phyloP scores from a whole-genome alignment of 1,284 basidiomycete species.

The Leccinum fallax region DNA sequence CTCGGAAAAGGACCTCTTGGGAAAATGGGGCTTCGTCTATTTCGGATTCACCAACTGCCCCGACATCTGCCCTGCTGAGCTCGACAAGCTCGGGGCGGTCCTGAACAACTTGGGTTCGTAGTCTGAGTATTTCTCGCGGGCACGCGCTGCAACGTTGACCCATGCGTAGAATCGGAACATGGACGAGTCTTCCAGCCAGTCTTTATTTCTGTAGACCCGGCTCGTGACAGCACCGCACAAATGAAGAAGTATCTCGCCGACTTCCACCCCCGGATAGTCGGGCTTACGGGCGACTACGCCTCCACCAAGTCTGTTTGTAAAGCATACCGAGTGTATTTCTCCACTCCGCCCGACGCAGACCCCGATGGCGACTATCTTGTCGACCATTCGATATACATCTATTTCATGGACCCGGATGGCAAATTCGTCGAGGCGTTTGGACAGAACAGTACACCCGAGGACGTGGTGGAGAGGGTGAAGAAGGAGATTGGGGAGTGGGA shows the following conservation, averaged over 20 bases:
- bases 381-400: slow-evolving; percentile 97
- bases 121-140: not conserved
- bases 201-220: slow-evolving; percentile 96
- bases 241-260: slow-evolving; percentile 70
- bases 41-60: slow-evolving; percentile 98
- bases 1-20: slow-evolving; percentile 83
- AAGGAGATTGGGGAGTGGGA: slow-evolving; percentile 64
- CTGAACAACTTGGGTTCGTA: slow-evolving; percentile 73
- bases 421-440: slow-evolving; percentile 98
- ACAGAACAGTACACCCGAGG: slow-evolving; percentile 73
- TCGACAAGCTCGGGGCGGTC: slow-evolving; percentile 94
- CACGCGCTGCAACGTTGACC: not conserved
- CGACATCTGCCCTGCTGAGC: slow-evolving; percentile 97
- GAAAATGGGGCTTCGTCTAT: slow-evolving; percentile 91
- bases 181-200: slow-evolving; percentile 76
- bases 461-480: slow-evolving; percentile 65
- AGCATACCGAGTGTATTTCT: slow-evolving; percentile 97
- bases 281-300: slow-evolving; percentile 88
- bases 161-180: slow-evolving; percentile 61
- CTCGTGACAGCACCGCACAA: slow-evolving; percentile 76
- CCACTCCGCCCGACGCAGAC: slow-evolving; percentile 90
- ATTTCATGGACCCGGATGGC: slow-evolving; percentile 96
- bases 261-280: slow-evolving; percentile 91
- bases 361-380: slow-evolving; percentile 93
- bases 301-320: slow-evolving; percentile 89